A percentile compares a stretch with the other conserved stretches of the same genome.
Evolutionary conservation across 306 rosid species (phyloP).

Genomic region (Neltuma alba): DNA sequence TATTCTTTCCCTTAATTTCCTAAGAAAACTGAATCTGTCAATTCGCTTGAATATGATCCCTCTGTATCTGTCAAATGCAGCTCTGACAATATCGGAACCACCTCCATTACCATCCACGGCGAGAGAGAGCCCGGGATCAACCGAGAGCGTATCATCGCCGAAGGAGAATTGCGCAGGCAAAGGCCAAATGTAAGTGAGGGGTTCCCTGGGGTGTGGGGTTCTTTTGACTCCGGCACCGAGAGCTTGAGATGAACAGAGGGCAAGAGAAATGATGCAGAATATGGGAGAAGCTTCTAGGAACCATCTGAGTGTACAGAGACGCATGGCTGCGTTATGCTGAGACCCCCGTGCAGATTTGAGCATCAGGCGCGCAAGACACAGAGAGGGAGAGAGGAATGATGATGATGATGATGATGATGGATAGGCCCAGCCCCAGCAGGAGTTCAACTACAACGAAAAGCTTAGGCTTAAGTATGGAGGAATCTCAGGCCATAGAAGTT

Average conservation of each 20-base stretch:
- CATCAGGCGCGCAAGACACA: neutral
- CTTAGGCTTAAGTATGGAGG: neutral
- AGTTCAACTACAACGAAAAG: neutral
- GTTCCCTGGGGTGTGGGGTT: constrained; percentile 21
- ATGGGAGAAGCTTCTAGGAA: neutral
- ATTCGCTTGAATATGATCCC: constrained; percentile 67
- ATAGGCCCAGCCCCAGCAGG: neutral
- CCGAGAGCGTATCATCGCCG: constrained; percentile 65
- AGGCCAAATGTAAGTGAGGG: constrained; percentile 87
- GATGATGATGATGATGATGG: neutral
- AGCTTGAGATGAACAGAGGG: constrained; percentile 34
- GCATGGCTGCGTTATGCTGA: constrained; percentile 12
- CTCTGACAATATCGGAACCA: constrained; percentile 46
- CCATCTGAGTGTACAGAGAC: constrained; percentile 9
- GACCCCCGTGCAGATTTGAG: neutral
- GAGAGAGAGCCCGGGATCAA: constrained; percentile 73
- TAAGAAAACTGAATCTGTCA: constrained; percentile 36
- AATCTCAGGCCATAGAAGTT: neutral
- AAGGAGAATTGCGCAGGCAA: constrained; percentile 65
- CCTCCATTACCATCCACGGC: constrained; percentile 51
- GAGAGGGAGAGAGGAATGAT: neutral
- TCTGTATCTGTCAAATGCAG: constrained; percentile 78
- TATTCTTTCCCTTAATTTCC: constrained; percentile 43
- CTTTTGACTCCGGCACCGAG: neutral
- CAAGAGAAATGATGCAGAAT: constrained; percentile 27